Evolutionary conservation across 2,329 filamentous ascomycete species (phyloP).

Genomic region (Sclerotiophoma versabilis): DNA sequence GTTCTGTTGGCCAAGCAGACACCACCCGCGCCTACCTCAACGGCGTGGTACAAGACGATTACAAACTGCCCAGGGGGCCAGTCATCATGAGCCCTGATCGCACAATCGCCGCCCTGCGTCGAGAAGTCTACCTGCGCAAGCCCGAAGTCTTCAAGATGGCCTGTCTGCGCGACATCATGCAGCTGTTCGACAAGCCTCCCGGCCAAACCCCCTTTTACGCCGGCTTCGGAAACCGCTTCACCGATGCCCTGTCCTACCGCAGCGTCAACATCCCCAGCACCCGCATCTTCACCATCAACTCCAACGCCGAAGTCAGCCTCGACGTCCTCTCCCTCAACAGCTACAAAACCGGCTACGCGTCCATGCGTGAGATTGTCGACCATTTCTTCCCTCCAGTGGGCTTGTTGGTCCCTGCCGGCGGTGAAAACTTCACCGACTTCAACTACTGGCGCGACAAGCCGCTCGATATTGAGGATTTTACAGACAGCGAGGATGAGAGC

Average conservation of each 20-base stretch:
- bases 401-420: conserved; percentile 84
- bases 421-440: conserved; percentile 96
- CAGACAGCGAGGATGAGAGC: conserved; percentile 71
- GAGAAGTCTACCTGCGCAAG: conserved; percentile 94
- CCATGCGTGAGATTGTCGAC: conserved; percentile 96
- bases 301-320: conserved; percentile 91
- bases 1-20: conserved; percentile 92
- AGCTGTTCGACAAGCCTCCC: conserved; percentile 70
- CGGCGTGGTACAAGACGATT: conserved; percentile 87
- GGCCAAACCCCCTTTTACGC: conserved; percentile 90
- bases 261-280: conserved; percentile 94
- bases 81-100: conserved; percentile 95
- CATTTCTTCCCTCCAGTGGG: conserved; percentile 96
- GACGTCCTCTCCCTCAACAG: conserved; percentile 91
- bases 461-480: conserved; percentile 86
- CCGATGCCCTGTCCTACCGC: conserved; percentile 93
- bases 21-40: conserved; percentile 88
- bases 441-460: conserved; percentile 92
- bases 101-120: conserved; percentile 88
- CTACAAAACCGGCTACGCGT: conserved; percentile 95
- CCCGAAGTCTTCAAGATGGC: conserved; percentile 99
- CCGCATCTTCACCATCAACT: conserved; percentile 98
- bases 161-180: conserved; percentile 90
- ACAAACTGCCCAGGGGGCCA: conserved; percentile 84
- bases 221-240: conserved; percentile 94